Evolutionary conservation across 164 flowering plant species (phyloP).

Genomic region (Vitis cinerea): DNA sequence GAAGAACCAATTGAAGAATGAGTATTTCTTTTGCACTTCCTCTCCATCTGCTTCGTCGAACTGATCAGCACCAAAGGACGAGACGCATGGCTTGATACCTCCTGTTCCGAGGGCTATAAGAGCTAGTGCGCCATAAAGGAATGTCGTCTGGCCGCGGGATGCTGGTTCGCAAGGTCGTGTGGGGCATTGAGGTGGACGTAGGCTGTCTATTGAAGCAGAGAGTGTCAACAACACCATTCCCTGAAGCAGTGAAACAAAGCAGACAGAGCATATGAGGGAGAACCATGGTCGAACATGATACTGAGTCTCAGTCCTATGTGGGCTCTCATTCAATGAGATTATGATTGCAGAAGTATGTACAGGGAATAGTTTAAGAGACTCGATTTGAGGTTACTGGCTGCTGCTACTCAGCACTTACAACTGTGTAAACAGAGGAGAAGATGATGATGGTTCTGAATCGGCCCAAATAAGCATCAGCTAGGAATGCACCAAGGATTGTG

Average conservation of each 20-base stretch:
- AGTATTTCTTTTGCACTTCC: conserved; percentile 48
- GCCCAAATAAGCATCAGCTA: conserved; percentile 77
- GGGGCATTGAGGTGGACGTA: conserved; percentile 54
- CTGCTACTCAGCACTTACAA: conserved; percentile 33
- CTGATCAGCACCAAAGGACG: conserved; percentile 68
- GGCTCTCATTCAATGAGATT: no score
- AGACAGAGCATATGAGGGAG: no score
- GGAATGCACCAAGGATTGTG: conserved; percentile 67
- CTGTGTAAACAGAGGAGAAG: conserved; percentile 60
- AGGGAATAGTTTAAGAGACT: no score
- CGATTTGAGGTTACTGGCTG: no score
- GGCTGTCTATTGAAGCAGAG: conserved; percentile 51
- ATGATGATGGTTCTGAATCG: conserved; percentile 58
- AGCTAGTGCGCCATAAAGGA: conserved; percentile 48
- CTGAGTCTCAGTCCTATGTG: no score
- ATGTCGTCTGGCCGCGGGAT: conserved; percentile 33
- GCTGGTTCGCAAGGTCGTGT: conserved; percentile 38
- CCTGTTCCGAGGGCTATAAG: conserved; percentile 73
- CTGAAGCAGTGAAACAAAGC: conserved; percentile 22
- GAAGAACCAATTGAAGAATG: conserved; percentile 86
- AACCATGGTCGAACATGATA: no score
- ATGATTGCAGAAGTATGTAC: neutral
- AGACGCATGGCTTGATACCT: conserved; percentile 58
- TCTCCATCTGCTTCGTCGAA: conserved; percentile 54
- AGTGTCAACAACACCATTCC: conserved; percentile 67